Evolutionary conservation across 768 basidiomycete genomes (phyloP), one percentile per base, ranked within the genome.

Genomic region (Lactarius psammicola): DNA sequence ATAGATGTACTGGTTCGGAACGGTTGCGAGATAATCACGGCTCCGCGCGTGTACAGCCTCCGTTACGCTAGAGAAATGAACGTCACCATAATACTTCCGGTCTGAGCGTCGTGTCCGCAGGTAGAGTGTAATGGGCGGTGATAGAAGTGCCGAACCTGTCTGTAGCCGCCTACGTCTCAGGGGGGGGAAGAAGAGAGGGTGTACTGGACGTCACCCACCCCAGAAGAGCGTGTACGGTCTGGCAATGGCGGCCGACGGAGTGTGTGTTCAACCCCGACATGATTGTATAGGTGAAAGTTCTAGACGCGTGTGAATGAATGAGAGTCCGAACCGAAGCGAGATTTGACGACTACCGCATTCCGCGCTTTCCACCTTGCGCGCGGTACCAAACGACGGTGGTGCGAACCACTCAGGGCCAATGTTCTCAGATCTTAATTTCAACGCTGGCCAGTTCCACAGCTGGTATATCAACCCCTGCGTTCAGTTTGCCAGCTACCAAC

Each of bases 191-290:
- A 44, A 20, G 1, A 20, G 42, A 20, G 49, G 23, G n/a, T 11
- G 4, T 13, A 13, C 15, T 26, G 49, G n/a, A 15, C 26, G 13
- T 51, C 23, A 23, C 23, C 49, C 49, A 51, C 49, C 49, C 49
- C 13, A 51, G 49, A 51, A 51, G 49, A 51, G 49, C 49, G 49
- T 51, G 49, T 51, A 15, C 49, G 49, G 26, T 51, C 49, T 49
- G 23, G 23, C 9, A 26, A 23, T 10, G n/a, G 46, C 11, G 23
- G 23, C 13, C 4, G 46, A 49, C 11, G 5, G 46, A 26, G 23
- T 4, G 23, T 6, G 10, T 23, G 46, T 26, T 6, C 46, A 15
- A 20, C n/a, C 10, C 11, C 4, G 40, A 40, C 6, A 18, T n/a
- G n/a, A n/a, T 4, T 7, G 17, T 40, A 18, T 17, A 40, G 40